These are phyloP conservation scores for Nannochloris sp. DNA, from an alignment of 139 green algal genomes.

Conservation along the genomic window DNA sequence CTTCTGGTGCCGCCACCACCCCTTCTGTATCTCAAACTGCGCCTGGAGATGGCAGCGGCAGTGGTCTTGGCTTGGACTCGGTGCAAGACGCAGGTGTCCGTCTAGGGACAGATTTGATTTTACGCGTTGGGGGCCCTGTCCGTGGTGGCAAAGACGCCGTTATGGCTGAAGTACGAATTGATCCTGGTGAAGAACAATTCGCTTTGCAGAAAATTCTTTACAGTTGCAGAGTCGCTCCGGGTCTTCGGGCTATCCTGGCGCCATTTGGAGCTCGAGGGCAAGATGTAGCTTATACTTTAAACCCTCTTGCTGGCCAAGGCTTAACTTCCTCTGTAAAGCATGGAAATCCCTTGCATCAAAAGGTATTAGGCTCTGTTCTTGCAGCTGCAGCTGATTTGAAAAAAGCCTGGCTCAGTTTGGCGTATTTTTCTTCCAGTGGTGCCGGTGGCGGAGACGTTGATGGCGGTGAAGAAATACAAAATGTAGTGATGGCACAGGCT, in stretches of 20 bases:
- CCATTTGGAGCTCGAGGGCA: conserved; percentile 29
- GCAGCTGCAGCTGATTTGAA: conserved; percentile 1
- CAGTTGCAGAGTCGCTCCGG: not conserved
- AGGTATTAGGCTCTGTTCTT: conserved; percentile 16
- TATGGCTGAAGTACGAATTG: conserved; percentile 13
- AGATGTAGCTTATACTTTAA: conserved; percentile 29
- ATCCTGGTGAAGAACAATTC: not conserved
- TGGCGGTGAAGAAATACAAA: too few relatives aligned
- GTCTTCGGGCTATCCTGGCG: conserved; percentile 24
- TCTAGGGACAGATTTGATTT: conserved; percentile 14
- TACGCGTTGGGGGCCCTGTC: conserved; percentile 6
- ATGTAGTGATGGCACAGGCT: conserved; percentile 11
- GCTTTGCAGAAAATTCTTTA: conserved; percentile 32
- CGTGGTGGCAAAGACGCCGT: conserved; percentile 16
- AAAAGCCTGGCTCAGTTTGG: conserved; percentile 16
- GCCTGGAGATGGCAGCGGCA: not conserved
- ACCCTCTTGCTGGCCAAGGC: conserved; percentile 24
- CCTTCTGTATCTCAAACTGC: not conserved
- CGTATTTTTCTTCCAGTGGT: not conserved
- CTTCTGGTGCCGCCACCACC: not conserved
- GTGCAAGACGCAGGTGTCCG: conserved; percentile 2
- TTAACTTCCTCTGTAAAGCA: conserved; percentile 10
- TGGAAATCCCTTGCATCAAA: conserved; percentile 19
- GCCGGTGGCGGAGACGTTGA: not conserved
- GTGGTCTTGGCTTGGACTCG: not conserved